These are phyloP conservation scores for Tephrocybe sp. DNA, from an alignment of 768 basidiomycete genomes.

Conservation along the genomic window DNA sequence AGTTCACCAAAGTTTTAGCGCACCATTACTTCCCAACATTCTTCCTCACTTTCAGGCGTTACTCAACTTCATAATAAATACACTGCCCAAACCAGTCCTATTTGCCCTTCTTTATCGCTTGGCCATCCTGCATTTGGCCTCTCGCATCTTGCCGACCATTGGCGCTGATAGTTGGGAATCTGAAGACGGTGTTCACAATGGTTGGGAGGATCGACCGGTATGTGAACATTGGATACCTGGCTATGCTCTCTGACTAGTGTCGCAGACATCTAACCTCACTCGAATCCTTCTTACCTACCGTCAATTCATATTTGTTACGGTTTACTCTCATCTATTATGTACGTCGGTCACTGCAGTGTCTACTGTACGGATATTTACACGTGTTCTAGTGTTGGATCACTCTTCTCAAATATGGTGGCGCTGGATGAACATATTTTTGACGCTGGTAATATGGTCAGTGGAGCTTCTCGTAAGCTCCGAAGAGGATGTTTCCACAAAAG, in stretches of 20 bases:
- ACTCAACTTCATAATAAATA: slow-evolving; percentile 79
- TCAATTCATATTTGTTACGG: slow-evolving; percentile 81
- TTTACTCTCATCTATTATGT: slow-evolving; percentile 86
- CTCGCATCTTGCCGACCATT: slow-evolving; percentile 80
- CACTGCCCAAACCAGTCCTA: slow-evolving; percentile 81
- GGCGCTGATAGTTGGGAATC: slow-evolving; percentile 78
- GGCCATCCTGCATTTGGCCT: slow-evolving; percentile 77
- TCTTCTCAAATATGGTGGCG: slow-evolving; percentile 94
- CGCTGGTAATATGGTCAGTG: slow-evolving; percentile 77
- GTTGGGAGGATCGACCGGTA: slow-evolving; percentile 77
- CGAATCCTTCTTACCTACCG: slow-evolving; percentile 77
- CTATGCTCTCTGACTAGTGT: slow-evolving; percentile 8
- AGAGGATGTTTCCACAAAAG: slow-evolving; percentile 59
- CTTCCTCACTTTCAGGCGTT: slow-evolving; percentile 79
- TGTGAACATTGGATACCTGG: slow-evolving; percentile 13
- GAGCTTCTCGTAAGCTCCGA: slow-evolving; percentile 79
- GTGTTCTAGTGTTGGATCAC: slow-evolving; percentile 70
- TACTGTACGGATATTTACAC: not conserved
- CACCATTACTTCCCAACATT: slow-evolving; percentile 75
- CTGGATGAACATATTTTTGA: slow-evolving; percentile 89
- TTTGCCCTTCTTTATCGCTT: slow-evolving; percentile 78
- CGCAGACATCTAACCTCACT: slow-evolving; percentile 73
- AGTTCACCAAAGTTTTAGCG: slow-evolving; percentile 34
- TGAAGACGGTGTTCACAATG: slow-evolving; percentile 58
- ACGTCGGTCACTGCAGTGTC: slow-evolving; percentile 45